These are phyloP conservation scores for Davidsoniella eucalypti DNA, from an alignment of 2,329 filamentous ascomycete genomes.

Conservation along the genomic window DNA sequence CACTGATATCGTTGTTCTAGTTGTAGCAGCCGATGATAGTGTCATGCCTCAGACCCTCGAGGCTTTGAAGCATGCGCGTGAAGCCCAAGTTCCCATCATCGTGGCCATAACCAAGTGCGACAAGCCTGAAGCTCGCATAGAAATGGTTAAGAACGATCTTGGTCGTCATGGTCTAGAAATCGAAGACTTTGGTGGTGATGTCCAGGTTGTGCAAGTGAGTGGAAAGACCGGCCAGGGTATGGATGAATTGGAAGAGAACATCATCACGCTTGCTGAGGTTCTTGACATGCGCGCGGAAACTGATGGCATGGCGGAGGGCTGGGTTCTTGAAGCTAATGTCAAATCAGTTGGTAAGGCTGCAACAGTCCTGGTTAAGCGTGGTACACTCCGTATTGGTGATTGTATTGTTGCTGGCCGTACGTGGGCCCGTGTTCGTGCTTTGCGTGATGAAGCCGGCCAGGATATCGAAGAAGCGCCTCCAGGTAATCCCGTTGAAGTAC, in stretches of 20 bases:
- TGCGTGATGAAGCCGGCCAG: constrained; percentile 71
- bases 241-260: constrained; percentile 79
- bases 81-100: constrained; percentile 81
- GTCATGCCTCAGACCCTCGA: constrained; percentile 96
- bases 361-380: constrained; percentile 74
- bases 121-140: constrained; percentile 63
- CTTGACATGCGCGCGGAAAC: constrained; percentile 73
- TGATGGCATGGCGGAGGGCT: constrained; percentile 70
- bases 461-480: constrained; percentile 60
- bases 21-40: constrained; percentile 91
- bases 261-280: constrained; percentile 71
- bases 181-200: constrained; percentile 88
- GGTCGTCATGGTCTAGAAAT: constrained; percentile 71
- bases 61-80: constrained; percentile 81
- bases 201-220: constrained; percentile 79
- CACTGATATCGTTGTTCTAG: constrained; percentile 89
- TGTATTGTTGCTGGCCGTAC: constrained; percentile 75
- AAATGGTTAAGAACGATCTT: constrained; percentile 78
- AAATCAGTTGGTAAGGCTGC: constrained; percentile 74
- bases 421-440: constrained; percentile 69
- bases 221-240: constrained; percentile 91
- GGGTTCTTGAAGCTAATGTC: constrained; percentile 81
- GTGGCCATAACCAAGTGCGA: constrained; percentile 97
- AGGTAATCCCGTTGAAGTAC: constrained; percentile 77
- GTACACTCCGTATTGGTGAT: constrained; percentile 67